Evolutionary conservation across 176 grass and related monocot genomes (phyloP), one percentile per base, ranked within the genome.

Genomic region (Metroxylon sagu): DNA sequence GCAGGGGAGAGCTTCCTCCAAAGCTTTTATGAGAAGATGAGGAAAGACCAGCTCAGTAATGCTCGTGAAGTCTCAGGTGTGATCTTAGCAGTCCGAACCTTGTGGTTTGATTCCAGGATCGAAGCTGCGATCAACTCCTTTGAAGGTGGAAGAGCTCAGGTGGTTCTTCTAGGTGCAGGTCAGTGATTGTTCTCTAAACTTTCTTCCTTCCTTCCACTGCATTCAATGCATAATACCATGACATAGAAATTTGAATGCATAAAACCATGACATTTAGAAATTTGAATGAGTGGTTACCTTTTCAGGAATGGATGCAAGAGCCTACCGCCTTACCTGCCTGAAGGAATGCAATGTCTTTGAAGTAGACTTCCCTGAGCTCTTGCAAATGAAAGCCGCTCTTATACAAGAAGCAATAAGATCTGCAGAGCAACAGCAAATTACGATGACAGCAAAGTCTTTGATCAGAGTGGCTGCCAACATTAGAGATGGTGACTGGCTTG

Each of bases 121-220:
- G 78, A 85, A 66, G 84, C 92, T 17, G 87, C 87, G 27, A 75
- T 97, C 65, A 29, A 12, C 53, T 15, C 14, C 35, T 85, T 90
- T 28, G 72, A 64, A 60, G 81, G 65, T 49, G 59, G 50, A 18
- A 65, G 12, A 18, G 62, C 88, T 52, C 92, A 97, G 73, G 79
- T 97, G 39, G 92, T 97, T 23, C 73, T 97, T 52, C 88, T 97
- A 49, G 92, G 92, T 19, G 92, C 92, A 91, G 92, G 92, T 96
- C 50, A 59, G 76, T 79, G n/a, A 14, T 43, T 43, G 35, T 6
- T 43, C 8, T 12, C 1, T 12, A 43, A 43, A 12, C 35, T 14
- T 12, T 7, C 12, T 43, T 14, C 3, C 12, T 43, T 14, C 3
- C 35, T 43, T 43, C 8, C 7, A 43, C 3, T 43, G 35, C 35